Percentiles rank a stretch among this genome's conserved stretches.
These are phyloP conservation scores for Candida sonorensis DNA, from an alignment of 805 yeast species.

Conservation along the genomic window DNA sequence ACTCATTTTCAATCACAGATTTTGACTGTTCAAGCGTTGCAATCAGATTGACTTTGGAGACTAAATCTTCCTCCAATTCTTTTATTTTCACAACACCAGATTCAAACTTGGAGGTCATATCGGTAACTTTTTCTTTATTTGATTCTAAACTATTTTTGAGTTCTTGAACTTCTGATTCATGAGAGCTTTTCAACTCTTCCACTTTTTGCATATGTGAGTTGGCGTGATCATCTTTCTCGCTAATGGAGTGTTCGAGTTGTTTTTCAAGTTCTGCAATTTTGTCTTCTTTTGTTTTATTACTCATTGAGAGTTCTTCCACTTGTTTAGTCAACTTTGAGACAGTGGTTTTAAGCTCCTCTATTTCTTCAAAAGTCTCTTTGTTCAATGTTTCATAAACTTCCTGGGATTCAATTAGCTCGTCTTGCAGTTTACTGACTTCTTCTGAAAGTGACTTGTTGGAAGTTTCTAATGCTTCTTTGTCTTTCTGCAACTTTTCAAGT, in stretches of 20 bases:
- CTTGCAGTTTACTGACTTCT: slow-evolving; percentile 8
- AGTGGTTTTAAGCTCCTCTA: slow-evolving; percentile 28
- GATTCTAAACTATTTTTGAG: no score
- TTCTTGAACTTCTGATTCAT: no score
- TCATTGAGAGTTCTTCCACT: slow-evolving; percentile 2
- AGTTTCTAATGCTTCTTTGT: slow-evolving; percentile 15
- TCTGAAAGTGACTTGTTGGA: slow-evolving; percentile 8
- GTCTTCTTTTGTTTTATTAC: no score
- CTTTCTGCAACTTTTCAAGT: slow-evolving; percentile 5
- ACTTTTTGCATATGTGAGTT: no score
- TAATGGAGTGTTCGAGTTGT: no score
- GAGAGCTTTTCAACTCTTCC: no score
- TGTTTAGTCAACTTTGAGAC: slow-evolving; percentile 21
- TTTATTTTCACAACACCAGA: neutral
- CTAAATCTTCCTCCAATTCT: neutral
- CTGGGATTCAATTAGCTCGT: slow-evolving; percentile 16
- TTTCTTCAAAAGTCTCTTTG: slow-evolving; percentile 15
- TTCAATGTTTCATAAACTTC: slow-evolving; percentile 16
- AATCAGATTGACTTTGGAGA: no score
- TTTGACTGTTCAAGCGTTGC: slow-evolving; percentile 2
- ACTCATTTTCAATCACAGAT: neutral
- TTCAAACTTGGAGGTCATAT: no score
- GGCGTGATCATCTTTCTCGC: no score
- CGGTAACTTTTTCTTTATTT: no score
- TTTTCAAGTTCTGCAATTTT: no score